Evolutionary conservation across 306 rosid genomes (phyloP), one percentile per base, ranked within the genome.

Genomic region (Vicia faba): DNA sequence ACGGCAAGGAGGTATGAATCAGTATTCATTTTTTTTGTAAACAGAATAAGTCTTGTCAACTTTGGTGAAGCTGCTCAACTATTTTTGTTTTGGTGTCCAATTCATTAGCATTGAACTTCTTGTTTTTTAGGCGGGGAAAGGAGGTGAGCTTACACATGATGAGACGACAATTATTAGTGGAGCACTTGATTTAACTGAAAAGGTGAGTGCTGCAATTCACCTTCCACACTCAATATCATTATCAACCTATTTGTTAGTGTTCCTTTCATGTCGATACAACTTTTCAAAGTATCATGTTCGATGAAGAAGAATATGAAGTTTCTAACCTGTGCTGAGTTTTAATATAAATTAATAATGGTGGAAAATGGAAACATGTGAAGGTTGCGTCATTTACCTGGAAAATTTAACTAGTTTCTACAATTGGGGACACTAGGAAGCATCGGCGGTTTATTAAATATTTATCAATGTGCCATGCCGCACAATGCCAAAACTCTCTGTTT

Each of bases 141-240:
- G 99, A n/a, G 99, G 99, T 16, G 99, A 95, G 69, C 97, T 95
- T 64, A 88, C 99, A 59, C 99, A 95, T 18, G 97, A 95, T 64
- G 99, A 95, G 82, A 90, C 99, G 6, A 90, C 95, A 57, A 90
- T 95, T 80, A 95, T 95, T 63, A 95, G 97, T 55, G 99, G 99
- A 51, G 99, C 99, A 9, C 86, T 95, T 8, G 99, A 95, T 79
- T 86, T 95, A 78, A 95, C 99, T 19, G 99, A 90, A 82, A 95
- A 95, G 95, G 99, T 82, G 75, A 69, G 41, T 51, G 48, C 48
- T 57, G 57, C 38, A 61, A 11, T 72, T 74, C 45, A 60, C 68
- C 53, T 11, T 15, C 35, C 61, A 10, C 46, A 11, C 57, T 49
- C 36, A 57, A 25, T 64, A 69, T 10, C 36, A 57, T 18, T 64